Base-by-base conservation (phyloP, 2,329 filamentous ascomycete genomes). In the Neoarthrinium moseri region DNA sequence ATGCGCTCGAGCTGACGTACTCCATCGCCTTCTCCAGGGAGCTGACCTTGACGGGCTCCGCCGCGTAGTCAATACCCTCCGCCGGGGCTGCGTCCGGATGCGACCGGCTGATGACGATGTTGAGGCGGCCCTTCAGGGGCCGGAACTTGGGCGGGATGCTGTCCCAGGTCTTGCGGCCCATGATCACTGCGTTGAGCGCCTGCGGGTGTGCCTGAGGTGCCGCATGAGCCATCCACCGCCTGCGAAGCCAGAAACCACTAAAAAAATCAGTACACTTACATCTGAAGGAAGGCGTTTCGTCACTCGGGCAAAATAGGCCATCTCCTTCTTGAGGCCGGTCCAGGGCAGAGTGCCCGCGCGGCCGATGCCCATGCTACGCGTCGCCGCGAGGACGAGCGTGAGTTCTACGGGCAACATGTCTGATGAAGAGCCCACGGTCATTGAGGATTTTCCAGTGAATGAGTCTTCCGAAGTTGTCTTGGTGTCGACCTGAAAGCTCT, bases 121-220 rank as follows among this genome's bases (percentile, higher is more conserved):
- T 97, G 41, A 91, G 73, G 8, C 94, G 77, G 51, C 83, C 86
- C 50, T 82, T 84, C 26, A 99, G 75, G 15, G 94, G 94, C 3
- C 91, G 79, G 63, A 94, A 91, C 42, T 75, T 78, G 6, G 74
- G 62, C 2, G 94, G 92, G 49, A 99, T 92, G 53, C 84, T 90
- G 43, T 95, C 90, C 86, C 92, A 99, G 0, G 94, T 99, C 69
- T 95, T 96, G 61, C 94, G 87, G 49, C 94, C 94, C 94, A 99
- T 99, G 56, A 99, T 86, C 42, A 97, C 89, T 15, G 89, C 87
- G 65, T 91, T 92, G 54, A 71, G 47, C 33, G 70, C 56, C 1
- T 61, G 52, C 6, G 66, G 47, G 2, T 67, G 56, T 4, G 59
- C 50, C 67, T 69, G 39, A 7, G 37, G 18, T 33, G 10, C 12